These are phyloP conservation scores for Phytophthora hibernalis DNA, from an alignment of 352 stramenopile species.

Conservation along the genomic window DNA sequence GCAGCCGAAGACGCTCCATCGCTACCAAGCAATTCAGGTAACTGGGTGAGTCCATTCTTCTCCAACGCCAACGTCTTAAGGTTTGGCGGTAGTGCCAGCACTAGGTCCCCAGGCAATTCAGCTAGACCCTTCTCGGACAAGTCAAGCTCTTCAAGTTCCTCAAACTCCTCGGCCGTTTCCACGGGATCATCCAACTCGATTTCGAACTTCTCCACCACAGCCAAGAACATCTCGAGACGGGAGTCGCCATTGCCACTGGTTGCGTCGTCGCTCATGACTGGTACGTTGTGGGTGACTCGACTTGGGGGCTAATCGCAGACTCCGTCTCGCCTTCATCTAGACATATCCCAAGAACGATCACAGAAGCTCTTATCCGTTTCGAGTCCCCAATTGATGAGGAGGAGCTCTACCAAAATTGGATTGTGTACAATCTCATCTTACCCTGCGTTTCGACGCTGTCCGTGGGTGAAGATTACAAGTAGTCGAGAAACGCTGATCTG, in stretches of 20 bases:
- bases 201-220: slow-evolving; percentile 71
- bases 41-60: slow-evolving; percentile 67
- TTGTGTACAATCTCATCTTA: slow-evolving; percentile 14
- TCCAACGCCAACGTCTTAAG: slow-evolving; percentile 84
- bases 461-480: background rate
- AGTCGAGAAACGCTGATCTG: background rate
- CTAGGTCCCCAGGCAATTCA: slow-evolving; percentile 64
- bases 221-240: slow-evolving; percentile 57
- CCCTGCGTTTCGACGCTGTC: background rate
- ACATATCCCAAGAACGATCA: slow-evolving; percentile 16
- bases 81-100: slow-evolving; percentile 56
- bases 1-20: slow-evolving; percentile 30
- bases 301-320: slow-evolving; percentile 26
- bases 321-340: slow-evolving; percentile 7
- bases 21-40: slow-evolving; percentile 60
- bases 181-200: slow-evolving; percentile 77
- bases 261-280: slow-evolving; percentile 62
- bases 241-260: slow-evolving; percentile 33
- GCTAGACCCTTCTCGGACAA: slow-evolving; percentile 78
- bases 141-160: slow-evolving; percentile 82
- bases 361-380: slow-evolving; percentile 29
- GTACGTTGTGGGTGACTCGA: slow-evolving; percentile 10
- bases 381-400: slow-evolving; percentile 8
- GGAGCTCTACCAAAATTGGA: slow-evolving; percentile 21
- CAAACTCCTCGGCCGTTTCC: slow-evolving; percentile 67